Evolutionary conservation across 805 yeast genomes (phyloP).

Genomic region (Pachysolen tannophilus): DNA sequence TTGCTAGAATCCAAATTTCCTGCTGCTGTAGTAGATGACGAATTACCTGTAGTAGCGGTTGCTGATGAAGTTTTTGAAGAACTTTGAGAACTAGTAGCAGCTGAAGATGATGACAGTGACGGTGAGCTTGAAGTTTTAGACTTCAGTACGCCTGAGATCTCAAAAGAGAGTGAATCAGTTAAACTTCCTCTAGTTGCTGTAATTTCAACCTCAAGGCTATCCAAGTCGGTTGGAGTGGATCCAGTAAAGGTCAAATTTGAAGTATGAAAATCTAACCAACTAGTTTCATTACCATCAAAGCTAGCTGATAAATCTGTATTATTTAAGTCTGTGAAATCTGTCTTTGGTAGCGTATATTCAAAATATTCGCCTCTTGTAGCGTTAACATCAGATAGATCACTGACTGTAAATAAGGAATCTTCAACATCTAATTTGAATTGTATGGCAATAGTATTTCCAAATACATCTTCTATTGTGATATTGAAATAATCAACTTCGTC

Average conservation of each 20-base stretch:
- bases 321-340: conserved; percentile 48
- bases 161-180: conserved; percentile 35
- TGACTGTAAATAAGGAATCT: conserved; percentile 46
- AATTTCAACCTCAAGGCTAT: conserved; percentile 30
- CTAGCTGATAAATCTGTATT: conserved; percentile 40
- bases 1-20: conserved; percentile 12
- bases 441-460: conserved; percentile 50
- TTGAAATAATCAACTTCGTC: conserved; percentile 31
- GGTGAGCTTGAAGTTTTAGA: conserved; percentile 14
- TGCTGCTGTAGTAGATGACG: conserved; percentile 20
- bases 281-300: conserved; percentile 27
- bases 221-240: conserved; percentile 45
- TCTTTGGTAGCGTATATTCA: conserved; percentile 42
- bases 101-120: conserved; percentile 19
- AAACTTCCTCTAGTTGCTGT: conserved; percentile 29
- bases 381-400: conserved; percentile 46
- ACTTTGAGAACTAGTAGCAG: conserved; percentile 15
- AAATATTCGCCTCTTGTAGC: conserved; percentile 63
- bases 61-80: conserved; percentile 20
- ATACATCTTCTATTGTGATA: conserved; percentile 50
- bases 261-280: conserved; percentile 62
- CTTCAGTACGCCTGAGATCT: conserved; percentile 42
- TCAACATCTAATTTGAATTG: conserved; percentile 50
- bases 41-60: conserved; percentile 14
- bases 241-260: conserved; percentile 66